Percentiles rank a stretch among this genome's conserved stretches.
These are phyloP conservation scores for Podospora anserina DNA, from an alignment of 495 filamentous ascomycete species.

Conservation along the genomic window DNA sequence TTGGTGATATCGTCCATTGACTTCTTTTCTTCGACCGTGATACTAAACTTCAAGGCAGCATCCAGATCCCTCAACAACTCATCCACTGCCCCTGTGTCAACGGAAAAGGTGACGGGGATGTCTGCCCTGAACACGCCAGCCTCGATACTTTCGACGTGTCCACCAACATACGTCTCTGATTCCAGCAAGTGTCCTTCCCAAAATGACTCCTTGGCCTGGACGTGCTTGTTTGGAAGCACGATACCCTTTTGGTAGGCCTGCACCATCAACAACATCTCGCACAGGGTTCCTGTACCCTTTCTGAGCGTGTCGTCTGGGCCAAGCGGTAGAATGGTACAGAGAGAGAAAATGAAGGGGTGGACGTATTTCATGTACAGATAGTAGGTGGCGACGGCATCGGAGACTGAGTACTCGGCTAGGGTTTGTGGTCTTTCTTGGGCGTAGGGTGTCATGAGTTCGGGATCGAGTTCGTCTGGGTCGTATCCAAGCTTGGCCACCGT, in stretches of 20 bases:
- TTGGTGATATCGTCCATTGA: slow-evolving; percentile 85
- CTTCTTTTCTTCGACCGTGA: slow-evolving; percentile 93
- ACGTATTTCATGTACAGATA: slow-evolving; percentile 99
- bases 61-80: slow-evolving; percentile 86
- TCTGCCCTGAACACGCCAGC: slow-evolving; percentile 95
- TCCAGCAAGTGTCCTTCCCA: slow-evolving; percentile 96
- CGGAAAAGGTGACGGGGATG: slow-evolving; percentile 86
- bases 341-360: slow-evolving; percentile 97
- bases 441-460: slow-evolving; percentile 95
- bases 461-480: slow-evolving; percentile 96
- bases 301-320: slow-evolving; percentile 88
- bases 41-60: slow-evolving; percentile 84
- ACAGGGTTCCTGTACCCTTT: slow-evolving; percentile 95
- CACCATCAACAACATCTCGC: slow-evolving; percentile 99
- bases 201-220: slow-evolving; percentile 84
- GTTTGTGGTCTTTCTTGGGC: slow-evolving; percentile 89
- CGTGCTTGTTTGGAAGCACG: slow-evolving; percentile 93
- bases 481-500: slow-evolving; percentile 97
- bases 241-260: slow-evolving; percentile 92
- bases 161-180: slow-evolving; percentile 96
- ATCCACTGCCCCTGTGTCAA: slow-evolving; percentile 84
- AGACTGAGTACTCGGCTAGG: slow-evolving; percentile 96
- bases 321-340: slow-evolving; percentile 93
- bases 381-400: slow-evolving; percentile 97
- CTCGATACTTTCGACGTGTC: slow-evolving; percentile 99